A percentile compares a stretch with the other conserved stretches of the same genome.
Conservation (phyloP, 2,329 filamentous ascomycete genomes). For the Monilinia fructigena region DNA sequence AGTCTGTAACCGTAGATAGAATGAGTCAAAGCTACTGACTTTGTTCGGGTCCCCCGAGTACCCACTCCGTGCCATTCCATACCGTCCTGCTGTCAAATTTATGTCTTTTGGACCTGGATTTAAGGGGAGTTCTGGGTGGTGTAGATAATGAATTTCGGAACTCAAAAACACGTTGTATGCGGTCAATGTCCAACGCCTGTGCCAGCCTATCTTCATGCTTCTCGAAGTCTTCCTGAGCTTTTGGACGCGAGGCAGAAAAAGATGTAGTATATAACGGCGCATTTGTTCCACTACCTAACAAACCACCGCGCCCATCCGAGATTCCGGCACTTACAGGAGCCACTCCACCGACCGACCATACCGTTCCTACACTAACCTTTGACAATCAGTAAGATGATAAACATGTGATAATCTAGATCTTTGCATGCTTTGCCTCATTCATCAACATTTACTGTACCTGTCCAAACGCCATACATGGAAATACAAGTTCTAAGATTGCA, state of each 20-base stretch:
- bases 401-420: background rate
- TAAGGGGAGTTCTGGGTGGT: conserved; percentile 34
- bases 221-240: conserved; percentile 59
- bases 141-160: conserved; percentile 43
- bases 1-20: background rate
- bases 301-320: conserved; percentile 61
- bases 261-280: conserved; percentile 62
- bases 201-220: conserved; percentile 75
- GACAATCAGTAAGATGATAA: conserved; percentile 23
- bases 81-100: conserved; percentile 37
- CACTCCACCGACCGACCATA: conserved; percentile 77
- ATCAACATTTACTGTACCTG: background rate
- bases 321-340: conserved; percentile 56
- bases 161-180: conserved; percentile 62
- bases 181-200: conserved; percentile 76
- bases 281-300: conserved; percentile 69
- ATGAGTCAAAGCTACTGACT: conserved; percentile 27
- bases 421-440: background rate
- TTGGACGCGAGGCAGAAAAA: conserved; percentile 46
- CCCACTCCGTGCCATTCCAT: conserved; percentile 39
- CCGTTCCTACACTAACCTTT: conserved; percentile 63
- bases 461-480: background rate
- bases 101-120: conserved; percentile 30
- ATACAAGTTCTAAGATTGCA: conserved; percentile 6
- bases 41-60: conserved; percentile 29